Conservation (phyloP, 169 alveolate genomes). For the Cryptosporidium bovis region DNA sequence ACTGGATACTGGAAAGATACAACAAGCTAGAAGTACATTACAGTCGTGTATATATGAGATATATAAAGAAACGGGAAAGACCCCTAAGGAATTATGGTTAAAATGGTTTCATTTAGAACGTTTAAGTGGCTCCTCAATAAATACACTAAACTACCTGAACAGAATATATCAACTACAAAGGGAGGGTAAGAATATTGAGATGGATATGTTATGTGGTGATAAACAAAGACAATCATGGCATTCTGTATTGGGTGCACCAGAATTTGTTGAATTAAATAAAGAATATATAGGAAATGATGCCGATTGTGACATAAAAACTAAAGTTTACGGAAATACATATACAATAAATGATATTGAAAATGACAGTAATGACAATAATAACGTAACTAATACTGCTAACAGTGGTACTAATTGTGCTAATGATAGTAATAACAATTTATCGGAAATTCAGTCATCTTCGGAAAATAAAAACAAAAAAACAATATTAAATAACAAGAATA, state of each 20-base stretch:
- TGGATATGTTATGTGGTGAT: slow-evolving; percentile 51
- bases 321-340: slow-evolving; percentile 55
- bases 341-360: background rate
- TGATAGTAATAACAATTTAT: background rate
- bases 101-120: slow-evolving; percentile 67
- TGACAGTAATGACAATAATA: slow-evolving; percentile 20
- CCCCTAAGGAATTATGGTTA: slow-evolving; percentile 53
- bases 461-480: background rate
- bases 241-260: slow-evolving; percentile 67
- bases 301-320: slow-evolving; percentile 34
- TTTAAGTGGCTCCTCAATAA: slow-evolving; percentile 54
- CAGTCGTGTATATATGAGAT: slow-evolving; percentile 71
- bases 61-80: slow-evolving; percentile 59
- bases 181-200: slow-evolving; percentile 49
- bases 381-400: background rate
- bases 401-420: background rate
- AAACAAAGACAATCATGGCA: slow-evolving; percentile 59
- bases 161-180: slow-evolving; percentile 57
- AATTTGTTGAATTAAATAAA: slow-evolving; percentile 45
- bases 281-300: slow-evolving; percentile 44
- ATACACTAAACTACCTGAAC: slow-evolving; percentile 42
- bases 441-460: background rate
- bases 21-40: slow-evolving; percentile 56
- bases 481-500: slow-evolving; percentile 1
- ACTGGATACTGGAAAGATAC: slow-evolving; percentile 60